Conservation (phyloP, 495 filamentous ascomycete species). For the Neurospora terricola region DNA sequence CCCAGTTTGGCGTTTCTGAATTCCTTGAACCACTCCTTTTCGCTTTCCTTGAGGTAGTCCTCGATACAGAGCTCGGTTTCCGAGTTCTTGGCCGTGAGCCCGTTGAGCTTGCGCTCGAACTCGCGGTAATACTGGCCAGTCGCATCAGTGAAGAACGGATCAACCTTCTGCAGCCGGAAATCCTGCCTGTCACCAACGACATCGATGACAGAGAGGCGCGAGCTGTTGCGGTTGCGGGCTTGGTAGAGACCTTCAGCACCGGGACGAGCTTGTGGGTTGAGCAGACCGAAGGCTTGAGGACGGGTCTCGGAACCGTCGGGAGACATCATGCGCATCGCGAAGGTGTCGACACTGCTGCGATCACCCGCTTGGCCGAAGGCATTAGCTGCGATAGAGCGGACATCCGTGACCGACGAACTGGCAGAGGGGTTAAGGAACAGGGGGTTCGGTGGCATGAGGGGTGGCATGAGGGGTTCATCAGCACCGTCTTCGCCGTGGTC, state of each 20-base stretch:
- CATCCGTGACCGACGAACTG: slow-evolving; percentile 11
- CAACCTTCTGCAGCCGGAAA: slow-evolving; percentile 48
- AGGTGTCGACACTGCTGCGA: slow-evolving; percentile 15
- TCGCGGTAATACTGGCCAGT: slow-evolving; percentile 45
- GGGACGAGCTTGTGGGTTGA: slow-evolving; percentile 11
- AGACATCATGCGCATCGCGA: slow-evolving; percentile 21
- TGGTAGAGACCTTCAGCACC: slow-evolving; percentile 11
- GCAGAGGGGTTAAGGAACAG: slow-evolving; percentile 14
- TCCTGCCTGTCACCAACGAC: slow-evolving; percentile 15
- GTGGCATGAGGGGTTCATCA: slow-evolving; percentile 11
- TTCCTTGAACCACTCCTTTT: slow-evolving; percentile 53
- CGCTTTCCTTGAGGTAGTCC: slow-evolving; percentile 49
- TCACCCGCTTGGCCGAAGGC: slow-evolving; percentile 6
- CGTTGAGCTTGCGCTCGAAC: slow-evolving; percentile 43
- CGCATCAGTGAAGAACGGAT: slow-evolving; percentile 55
- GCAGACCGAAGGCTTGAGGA: slow-evolving; percentile 8
- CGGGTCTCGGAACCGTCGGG: slow-evolving; percentile 12
- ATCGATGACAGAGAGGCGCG: slow-evolving; percentile 12
- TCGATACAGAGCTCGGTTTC: slow-evolving; percentile 52
- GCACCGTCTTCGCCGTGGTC: slow-evolving; percentile 2
- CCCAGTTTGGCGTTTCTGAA: slow-evolving; percentile 43
- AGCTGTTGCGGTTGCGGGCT: slow-evolving; percentile 12
- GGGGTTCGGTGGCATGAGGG: slow-evolving; percentile 14
- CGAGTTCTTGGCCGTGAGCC: slow-evolving; percentile 46
- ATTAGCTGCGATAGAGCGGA: slow-evolving; percentile 9